Evolutionary conservation across 169 alveolate genomes (phyloP).

Genomic region (Plasmodium gonderi): DNA sequence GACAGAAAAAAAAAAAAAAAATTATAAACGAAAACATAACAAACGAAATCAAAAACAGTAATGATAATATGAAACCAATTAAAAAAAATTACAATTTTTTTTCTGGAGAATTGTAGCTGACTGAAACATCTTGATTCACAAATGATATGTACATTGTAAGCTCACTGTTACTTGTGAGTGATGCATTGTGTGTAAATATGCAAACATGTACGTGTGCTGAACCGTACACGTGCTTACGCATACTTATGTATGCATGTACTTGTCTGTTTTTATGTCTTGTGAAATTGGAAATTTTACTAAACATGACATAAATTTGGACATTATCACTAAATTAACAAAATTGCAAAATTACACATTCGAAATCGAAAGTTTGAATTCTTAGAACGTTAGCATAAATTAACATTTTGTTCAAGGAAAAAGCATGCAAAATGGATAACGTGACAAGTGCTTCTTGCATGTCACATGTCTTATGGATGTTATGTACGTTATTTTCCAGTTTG

Average conservation of each 20-base stretch:
- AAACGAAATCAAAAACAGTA: background rate
- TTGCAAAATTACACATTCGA: background rate
- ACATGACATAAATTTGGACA: too few species aligned
- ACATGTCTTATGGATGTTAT: background rate
- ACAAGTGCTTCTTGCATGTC: background rate
- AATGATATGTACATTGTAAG: background rate
- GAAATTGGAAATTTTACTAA: too few species aligned
- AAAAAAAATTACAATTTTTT: background rate
- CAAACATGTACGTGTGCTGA: background rate
- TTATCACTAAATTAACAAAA: background rate
- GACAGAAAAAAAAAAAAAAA: background rate
- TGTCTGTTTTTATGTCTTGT: too few species aligned
- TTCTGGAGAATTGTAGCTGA: background rate
- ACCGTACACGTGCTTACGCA: too few species aligned
- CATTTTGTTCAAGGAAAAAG: background rate
- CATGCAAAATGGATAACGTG: background rate
- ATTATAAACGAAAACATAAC: background rate
- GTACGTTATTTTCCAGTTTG: background rate
- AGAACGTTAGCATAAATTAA: background rate
- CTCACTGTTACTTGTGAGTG: background rate
- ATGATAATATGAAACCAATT: background rate
- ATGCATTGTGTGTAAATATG: background rate
- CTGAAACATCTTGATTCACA: background rate
- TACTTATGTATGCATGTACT: too few species aligned
- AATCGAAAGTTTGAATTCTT: background rate